phyloP scores from a whole-genome alignment of 805 yeast genomes.

The Maudiozyma turicensis region DNA sequence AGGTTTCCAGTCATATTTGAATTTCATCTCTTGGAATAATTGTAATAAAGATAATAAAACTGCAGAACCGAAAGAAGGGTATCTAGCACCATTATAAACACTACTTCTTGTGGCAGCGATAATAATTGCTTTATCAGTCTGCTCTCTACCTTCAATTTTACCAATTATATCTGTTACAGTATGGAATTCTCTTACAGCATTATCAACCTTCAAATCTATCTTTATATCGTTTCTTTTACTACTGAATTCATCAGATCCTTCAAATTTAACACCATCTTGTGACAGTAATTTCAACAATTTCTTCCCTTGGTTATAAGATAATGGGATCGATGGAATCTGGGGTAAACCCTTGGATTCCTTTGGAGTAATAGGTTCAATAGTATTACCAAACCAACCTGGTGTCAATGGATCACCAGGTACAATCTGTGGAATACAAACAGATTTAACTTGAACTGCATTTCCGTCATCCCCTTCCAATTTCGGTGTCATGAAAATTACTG shows the following conservation, averaged over 20 bases:
- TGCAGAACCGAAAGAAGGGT: slow-evolving; percentile 67
- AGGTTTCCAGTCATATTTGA: slow-evolving; percentile 70
- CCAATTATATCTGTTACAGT: slow-evolving; percentile 73
- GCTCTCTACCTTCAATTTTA: slow-evolving; percentile 71
- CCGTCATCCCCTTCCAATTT: slow-evolving; percentile 27
- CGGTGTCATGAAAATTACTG: slow-evolving; percentile 55
- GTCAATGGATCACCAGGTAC: slow-evolving; percentile 72
- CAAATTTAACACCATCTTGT: slow-evolving; percentile 22
- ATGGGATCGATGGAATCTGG: slow-evolving; percentile 65
- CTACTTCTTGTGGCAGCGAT: slow-evolving; percentile 82
- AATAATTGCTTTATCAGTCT: slow-evolving; percentile 57
- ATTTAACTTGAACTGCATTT: slow-evolving; percentile 28
- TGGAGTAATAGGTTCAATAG: slow-evolving; percentile 35
- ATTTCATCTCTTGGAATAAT: slow-evolving; percentile 52
- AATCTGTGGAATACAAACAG: slow-evolving; percentile 49
- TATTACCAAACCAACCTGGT: slow-evolving; percentile 57
- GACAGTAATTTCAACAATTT: slow-evolving; percentile 27
- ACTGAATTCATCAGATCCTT: slow-evolving; percentile 12
- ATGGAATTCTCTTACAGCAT: slow-evolving; percentile 45
- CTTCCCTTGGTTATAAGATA: slow-evolving; percentile 63
- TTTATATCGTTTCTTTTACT: slow-evolving; percentile 13
- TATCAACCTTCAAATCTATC: slow-evolving; percentile 30
- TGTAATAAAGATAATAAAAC: slow-evolving; percentile 62
- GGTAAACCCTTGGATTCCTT: slow-evolving; percentile 47
- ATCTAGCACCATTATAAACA: slow-evolving; percentile 60